Percentiles rank a stretch among this genome's conserved stretches.
Conservation (phyloP, 1,139 yeast genomes). For the Arxiozyma slooffiae region DNA sequence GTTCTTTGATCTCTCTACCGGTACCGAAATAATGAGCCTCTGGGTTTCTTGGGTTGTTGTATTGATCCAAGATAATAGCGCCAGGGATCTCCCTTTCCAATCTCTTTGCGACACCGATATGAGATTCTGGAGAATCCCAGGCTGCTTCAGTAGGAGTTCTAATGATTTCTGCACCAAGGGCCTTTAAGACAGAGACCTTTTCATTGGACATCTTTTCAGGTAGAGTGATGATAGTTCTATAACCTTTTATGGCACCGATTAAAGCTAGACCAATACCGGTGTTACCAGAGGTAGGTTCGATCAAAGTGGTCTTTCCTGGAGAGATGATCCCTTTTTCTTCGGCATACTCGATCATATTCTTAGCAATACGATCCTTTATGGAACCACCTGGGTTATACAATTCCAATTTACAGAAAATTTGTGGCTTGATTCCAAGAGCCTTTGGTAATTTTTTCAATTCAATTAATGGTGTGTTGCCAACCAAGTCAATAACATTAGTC, state of each 20-base stretch:
- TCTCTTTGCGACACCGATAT: constrained; percentile 78
- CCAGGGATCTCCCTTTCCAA: constrained; percentile 79
- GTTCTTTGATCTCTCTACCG: constrained; percentile 80
- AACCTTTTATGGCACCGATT: constrained; percentile 79
- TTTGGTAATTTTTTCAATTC: constrained; percentile 69
- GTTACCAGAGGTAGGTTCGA: constrained; percentile 85
- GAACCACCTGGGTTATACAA: constrained; percentile 88
- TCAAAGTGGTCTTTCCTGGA: constrained; percentile 69
- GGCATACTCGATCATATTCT: constrained; percentile 77
- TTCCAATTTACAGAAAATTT: constrained; percentile 83
- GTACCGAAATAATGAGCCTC: constrained; percentile 79
- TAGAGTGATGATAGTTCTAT: constrained; percentile 76
- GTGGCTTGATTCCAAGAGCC: constrained; percentile 64
- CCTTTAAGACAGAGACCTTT: constrained; percentile 79
- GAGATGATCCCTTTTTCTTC: constrained; percentile 69
- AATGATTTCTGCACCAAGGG: constrained; percentile 83
- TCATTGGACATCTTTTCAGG: constrained; percentile 93
- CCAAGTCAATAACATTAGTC: constrained; percentile 29
- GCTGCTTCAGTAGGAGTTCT: constrained; percentile 93
- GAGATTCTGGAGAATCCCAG: constrained; percentile 88
- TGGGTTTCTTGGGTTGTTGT: constrained; percentile 70
- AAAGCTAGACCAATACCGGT: constrained; percentile 86
- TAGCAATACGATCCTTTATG: constrained; percentile 89
- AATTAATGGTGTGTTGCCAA: constrained; percentile 79
- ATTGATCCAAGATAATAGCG: constrained; percentile 78